Conservation (phyloP, 768 basidiomycete species). For the Coprinopsis strossmayeri region DNA sequence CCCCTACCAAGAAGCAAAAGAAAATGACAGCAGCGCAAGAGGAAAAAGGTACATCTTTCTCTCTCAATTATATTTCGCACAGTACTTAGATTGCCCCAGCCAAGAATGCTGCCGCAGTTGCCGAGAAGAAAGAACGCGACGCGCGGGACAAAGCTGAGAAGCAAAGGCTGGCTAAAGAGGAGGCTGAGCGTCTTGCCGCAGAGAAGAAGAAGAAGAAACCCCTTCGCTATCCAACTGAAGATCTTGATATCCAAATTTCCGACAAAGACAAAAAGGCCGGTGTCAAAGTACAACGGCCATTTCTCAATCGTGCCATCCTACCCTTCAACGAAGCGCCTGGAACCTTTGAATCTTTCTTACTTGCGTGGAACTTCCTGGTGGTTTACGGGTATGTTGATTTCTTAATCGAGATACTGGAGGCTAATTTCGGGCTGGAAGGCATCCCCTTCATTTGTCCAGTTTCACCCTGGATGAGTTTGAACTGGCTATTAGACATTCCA, state of each 20-base stretch:
- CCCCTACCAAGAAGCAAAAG: conserved; percentile 76
- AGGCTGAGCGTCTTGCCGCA: conserved; percentile 62
- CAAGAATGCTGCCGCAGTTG: conserved; percentile 23
- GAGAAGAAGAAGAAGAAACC: conserved; percentile 88
- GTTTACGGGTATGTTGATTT: conserved; percentile 73
- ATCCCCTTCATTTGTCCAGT: conserved; percentile 79
- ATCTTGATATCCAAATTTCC: conserved; percentile 72
- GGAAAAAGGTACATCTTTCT: conserved; percentile 50
- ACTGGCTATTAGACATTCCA: conserved; percentile 73
- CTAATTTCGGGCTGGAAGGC: conserved; percentile 36
- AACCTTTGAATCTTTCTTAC: conserved; percentile 79
- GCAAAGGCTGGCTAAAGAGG: conserved; percentile 58
- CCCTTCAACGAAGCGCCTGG: conserved; percentile 63
- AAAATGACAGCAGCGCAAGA: conserved; percentile 69
- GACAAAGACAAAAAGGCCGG: conserved; percentile 84
- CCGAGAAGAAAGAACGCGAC: conserved; percentile 65
- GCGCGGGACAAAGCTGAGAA: conserved; percentile 64
- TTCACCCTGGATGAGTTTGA: conserved; percentile 95
- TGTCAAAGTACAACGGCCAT: conserved; percentile 57
- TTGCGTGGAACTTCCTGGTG: conserved; percentile 92
- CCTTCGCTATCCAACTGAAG: conserved; percentile 89
- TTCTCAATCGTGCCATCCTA: conserved; percentile 52
- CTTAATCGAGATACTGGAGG: neutral
- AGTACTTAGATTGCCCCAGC: conserved; percentile 17
- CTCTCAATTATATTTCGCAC: conserved; percentile 11